Conservation (phyloP, 1,284 basidiomycete species). For the Pseudozyma pruni region DNA sequence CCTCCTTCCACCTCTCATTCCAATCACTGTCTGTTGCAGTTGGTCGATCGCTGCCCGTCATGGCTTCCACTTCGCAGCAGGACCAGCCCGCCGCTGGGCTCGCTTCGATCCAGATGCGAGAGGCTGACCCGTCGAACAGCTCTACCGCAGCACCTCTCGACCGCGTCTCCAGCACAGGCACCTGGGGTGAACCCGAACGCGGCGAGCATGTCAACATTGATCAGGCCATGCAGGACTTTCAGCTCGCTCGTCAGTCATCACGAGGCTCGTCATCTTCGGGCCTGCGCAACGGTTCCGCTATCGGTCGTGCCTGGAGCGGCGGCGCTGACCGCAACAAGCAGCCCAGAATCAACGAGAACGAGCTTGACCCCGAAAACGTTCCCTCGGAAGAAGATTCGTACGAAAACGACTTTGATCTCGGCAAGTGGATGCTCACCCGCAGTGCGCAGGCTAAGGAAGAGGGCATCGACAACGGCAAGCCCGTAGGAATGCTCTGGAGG, state of each 20-base stretch:
- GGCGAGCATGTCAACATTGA: slow-evolving; percentile 50
- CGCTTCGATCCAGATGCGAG: slow-evolving; percentile 3
- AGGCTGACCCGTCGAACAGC: neutral
- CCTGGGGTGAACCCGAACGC: slow-evolving; percentile 50
- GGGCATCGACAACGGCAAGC: slow-evolving; percentile 51
- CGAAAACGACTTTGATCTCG: slow-evolving; percentile 49
- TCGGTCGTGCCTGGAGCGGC: slow-evolving; percentile 26
- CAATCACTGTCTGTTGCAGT: no score
- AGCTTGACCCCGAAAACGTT: slow-evolving; percentile 18
- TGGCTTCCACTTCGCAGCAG: no score
- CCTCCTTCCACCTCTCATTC: no score
- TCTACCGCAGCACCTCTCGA: slow-evolving; percentile 1
- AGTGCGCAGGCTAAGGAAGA: slow-evolving; percentile 38
- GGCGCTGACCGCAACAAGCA: slow-evolving; percentile 7
- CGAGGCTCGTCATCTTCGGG: slow-evolving; percentile 15
- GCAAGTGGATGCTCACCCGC: slow-evolving; percentile 49
- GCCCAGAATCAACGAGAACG: slow-evolving; percentile 22
- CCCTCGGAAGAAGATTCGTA: slow-evolving; percentile 6
- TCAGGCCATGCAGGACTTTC: slow-evolving; percentile 45
- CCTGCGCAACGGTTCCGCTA: slow-evolving; percentile 9
- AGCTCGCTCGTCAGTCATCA: slow-evolving; percentile 32
- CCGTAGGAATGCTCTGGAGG: slow-evolving; percentile 56
- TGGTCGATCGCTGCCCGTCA: no score
- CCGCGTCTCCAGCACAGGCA: slow-evolving; percentile 33
- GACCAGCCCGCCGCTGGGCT: no score